A percentile compares a stretch with the other conserved stretches of the same genome.
Conservation (phyloP, 169 alveolate genomes). For the Theileria equi region DNA sequence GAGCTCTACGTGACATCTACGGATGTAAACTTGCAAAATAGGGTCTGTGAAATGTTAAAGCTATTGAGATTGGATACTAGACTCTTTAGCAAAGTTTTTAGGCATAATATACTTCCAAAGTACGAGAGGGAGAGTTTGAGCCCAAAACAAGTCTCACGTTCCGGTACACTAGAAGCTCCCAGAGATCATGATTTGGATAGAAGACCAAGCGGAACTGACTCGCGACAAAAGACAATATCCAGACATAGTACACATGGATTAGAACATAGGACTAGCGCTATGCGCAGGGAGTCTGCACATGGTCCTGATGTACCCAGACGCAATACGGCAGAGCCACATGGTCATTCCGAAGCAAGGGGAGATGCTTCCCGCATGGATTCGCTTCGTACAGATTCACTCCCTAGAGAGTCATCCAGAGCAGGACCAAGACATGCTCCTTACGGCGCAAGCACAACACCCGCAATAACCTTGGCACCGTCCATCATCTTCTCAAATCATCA, state of each 20-base stretch:
- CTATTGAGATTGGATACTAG: conserved; percentile 36
- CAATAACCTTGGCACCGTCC: neutral
- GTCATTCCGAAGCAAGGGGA: neutral
- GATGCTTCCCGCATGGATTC: neutral
- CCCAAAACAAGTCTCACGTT: neutral
- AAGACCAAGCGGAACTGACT: neutral
- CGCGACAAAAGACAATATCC: neutral
- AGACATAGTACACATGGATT: neutral
- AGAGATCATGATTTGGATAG: neutral
- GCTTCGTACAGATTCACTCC: neutral
- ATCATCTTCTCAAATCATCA: conserved; percentile 9
- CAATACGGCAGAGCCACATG: neutral
- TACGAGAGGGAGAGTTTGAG: neutral
- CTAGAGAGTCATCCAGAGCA: neutral
- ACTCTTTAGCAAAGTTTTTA: conserved; percentile 22
- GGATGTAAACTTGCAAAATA: conserved; percentile 64
- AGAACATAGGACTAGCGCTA: neutral
- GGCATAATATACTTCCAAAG: neutral
- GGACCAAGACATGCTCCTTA: no score
- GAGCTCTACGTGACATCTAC: conserved; percentile 37
- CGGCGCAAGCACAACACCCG: neutral
- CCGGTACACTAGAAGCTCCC: neutral
- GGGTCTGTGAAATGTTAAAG: conserved; percentile 67
- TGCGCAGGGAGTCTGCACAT: neutral
- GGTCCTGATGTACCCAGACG: no score